These are phyloP conservation scores for Xylaria grammica DNA, from an alignment of 495 filamentous ascomycete genomes.

Conservation along the genomic window DNA sequence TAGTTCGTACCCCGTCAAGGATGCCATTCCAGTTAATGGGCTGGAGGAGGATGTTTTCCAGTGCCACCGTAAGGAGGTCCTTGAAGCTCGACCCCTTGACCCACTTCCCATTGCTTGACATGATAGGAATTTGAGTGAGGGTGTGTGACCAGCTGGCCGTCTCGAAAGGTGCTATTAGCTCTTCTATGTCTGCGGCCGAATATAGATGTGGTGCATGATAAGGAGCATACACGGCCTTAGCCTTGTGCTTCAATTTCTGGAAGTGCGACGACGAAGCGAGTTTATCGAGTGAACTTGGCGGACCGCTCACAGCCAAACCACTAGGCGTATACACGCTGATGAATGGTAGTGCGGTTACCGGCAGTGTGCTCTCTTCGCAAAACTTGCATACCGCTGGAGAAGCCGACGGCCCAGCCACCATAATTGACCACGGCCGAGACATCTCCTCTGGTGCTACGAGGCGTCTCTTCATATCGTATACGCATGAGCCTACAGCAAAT, in stretches of 20 bases:
- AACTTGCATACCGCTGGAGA: neutral
- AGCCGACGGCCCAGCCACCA: conserved; percentile 11
- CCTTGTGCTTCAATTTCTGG: conserved; percentile 6
- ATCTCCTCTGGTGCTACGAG: conserved; percentile 4
- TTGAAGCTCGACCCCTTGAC: conserved; percentile 3
- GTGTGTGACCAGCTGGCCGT: neutral
- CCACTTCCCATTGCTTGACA: conserved; percentile 7
- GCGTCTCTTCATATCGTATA: conserved; percentile 1
- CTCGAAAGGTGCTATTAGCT: neutral
- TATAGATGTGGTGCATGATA: conserved; percentile 13
- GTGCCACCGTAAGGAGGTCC: neutral
- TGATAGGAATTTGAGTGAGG: conserved; percentile 5
- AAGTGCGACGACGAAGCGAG: conserved; percentile 2
- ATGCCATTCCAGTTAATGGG: conserved; percentile 2
- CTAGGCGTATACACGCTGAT: conserved; percentile 8
- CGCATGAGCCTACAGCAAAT: conserved; percentile 8
- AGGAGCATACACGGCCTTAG: conserved; percentile 14
- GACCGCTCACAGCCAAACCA: conserved; percentile 10
- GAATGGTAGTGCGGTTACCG: conserved; percentile 11
- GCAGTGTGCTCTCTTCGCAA: conserved; percentile 1
- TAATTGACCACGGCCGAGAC: conserved; percentile 1
- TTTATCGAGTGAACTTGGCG: conserved; percentile 7
- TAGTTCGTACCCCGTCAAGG: conserved; percentile 1
- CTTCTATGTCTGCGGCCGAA: conserved; percentile 6
- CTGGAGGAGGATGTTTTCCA: conserved; percentile 6